phyloP scores from a whole-genome alignment of 2,329 filamentous ascomycete genomes.

The Aspergillus costaricaensis region DNA sequence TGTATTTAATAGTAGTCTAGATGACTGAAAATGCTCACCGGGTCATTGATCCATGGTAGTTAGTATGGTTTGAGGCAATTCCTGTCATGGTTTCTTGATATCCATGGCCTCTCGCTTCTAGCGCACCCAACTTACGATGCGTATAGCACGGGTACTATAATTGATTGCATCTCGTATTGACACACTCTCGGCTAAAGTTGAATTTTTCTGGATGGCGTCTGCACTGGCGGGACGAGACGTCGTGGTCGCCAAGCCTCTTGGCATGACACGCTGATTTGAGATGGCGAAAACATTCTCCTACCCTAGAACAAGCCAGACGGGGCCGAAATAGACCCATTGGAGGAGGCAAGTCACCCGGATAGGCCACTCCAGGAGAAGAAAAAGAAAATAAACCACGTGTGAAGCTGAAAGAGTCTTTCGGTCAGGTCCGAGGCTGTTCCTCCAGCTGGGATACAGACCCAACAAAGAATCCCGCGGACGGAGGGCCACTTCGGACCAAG shows the following conservation, averaged over 20 bases:
- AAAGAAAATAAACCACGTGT: neutral
- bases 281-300: neutral
- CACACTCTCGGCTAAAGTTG: neutral
- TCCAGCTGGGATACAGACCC: neutral
- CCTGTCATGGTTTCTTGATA: too few relatives aligned
- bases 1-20: too few relatives aligned
- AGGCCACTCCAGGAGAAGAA: too few relatives aligned
- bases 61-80: too few relatives aligned
- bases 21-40: too few relatives aligned
- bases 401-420: neutral
- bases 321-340: too few relatives aligned
- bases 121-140: too few relatives aligned
- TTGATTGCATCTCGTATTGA: neutral
- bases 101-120: too few relatives aligned
- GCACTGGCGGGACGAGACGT: neutral
- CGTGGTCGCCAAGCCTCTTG: neutral
- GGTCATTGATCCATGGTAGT: too few relatives aligned
- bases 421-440: neutral
- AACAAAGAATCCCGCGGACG: neutral
- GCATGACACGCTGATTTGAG: neutral
- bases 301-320: too few relatives aligned
- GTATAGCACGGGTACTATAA: too few relatives aligned
- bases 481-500: neutral
- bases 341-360: too few relatives aligned
- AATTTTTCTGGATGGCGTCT: neutral